These are phyloP conservation scores for Cyclotella baltica DNA, from an alignment of 108 stramenopile genomes.

Conservation along the genomic window DNA sequence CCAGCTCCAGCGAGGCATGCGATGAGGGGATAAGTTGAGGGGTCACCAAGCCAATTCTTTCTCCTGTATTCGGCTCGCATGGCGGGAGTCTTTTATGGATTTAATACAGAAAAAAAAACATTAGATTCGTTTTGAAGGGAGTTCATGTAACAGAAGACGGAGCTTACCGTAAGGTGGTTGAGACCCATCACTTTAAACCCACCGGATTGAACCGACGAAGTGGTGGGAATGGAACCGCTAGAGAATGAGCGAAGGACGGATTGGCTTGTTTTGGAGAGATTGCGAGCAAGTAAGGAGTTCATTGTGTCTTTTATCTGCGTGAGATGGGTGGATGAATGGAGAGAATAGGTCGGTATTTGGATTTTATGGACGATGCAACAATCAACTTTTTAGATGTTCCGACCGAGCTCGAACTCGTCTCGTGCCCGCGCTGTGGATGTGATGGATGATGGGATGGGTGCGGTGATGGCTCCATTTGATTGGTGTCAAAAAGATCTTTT, in stretches of 20 bases:
- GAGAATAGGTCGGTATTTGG: too few relatives aligned
- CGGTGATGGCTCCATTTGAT: too few relatives aligned
- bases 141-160: background rate
- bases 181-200: constrained; percentile 41
- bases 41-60: constrained; percentile 46
- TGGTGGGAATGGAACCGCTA: constrained; percentile 31
- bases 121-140: background rate
- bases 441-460: too few relatives aligned
- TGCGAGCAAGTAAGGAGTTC: constrained; percentile 43
- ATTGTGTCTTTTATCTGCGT: too few relatives aligned
- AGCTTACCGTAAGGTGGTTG: constrained; percentile 38
- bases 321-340: too few relatives aligned
- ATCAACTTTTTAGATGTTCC: too few relatives aligned
- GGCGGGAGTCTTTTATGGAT: constrained; percentile 39
- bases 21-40: constrained; percentile 38
- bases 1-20: constrained; percentile 28
- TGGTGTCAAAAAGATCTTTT: too few relatives aligned
- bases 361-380: too few relatives aligned
- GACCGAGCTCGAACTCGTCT: too few relatives aligned
- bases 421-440: too few relatives aligned
- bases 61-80: constrained; percentile 52
- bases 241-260: constrained; percentile 37
- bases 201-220: constrained; percentile 28
- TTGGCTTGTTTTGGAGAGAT: constrained; percentile 25
- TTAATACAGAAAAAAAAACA: too few relatives aligned